These are phyloP conservation scores for Candida suzukii DNA, from an alignment of 805 yeast species.

Conservation along the genomic window DNA sequence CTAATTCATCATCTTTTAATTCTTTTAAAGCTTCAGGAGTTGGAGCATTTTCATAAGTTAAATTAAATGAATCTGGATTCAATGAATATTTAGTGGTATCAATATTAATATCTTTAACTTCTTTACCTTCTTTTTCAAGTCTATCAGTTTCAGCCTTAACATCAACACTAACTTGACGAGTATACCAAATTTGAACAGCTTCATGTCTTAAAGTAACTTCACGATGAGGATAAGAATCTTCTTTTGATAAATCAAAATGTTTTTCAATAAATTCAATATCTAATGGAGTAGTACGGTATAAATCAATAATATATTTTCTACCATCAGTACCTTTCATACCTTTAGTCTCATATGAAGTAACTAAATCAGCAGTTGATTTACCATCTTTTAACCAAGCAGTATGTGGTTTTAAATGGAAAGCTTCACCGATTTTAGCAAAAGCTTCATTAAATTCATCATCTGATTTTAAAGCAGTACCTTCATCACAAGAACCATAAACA, in stretches of 20 bases:
- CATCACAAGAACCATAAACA: slow-evolving; percentile 70
- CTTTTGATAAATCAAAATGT: slow-evolving; percentile 35
- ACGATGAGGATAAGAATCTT: slow-evolving; percentile 72
- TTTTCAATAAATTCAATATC: slow-evolving; percentile 71
- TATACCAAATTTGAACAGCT: slow-evolving; percentile 90
- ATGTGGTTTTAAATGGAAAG: slow-evolving; percentile 74
- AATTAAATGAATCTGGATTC: slow-evolving; percentile 73
- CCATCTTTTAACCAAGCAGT: slow-evolving; percentile 43
- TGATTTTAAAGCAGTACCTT: slow-evolving; percentile 38
- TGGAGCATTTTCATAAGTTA: slow-evolving; percentile 32
- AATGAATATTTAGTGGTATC: slow-evolving; percentile 49
- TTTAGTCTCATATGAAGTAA: slow-evolving; percentile 72
- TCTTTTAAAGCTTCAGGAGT: slow-evolving; percentile 28
- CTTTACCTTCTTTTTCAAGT: slow-evolving; percentile 21
- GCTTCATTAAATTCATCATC: slow-evolving; percentile 47
- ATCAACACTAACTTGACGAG: slow-evolving; percentile 49
- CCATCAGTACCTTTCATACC: slow-evolving; percentile 84
- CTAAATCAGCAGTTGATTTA: slow-evolving; percentile 37
- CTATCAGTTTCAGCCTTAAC: slow-evolving; percentile 44
- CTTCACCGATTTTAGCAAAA: slow-evolving; percentile 58
- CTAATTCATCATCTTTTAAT: slow-evolving; percentile 46
- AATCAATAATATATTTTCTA: slow-evolving; percentile 76
- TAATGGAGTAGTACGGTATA: slow-evolving; percentile 76
- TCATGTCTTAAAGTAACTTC: slow-evolving; percentile 78
- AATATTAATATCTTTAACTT: slow-evolving; percentile 34